phyloP scores from a whole-genome alignment of 2,329 filamentous ascomycete genomes.

The Bipolaris gigantea region DNA sequence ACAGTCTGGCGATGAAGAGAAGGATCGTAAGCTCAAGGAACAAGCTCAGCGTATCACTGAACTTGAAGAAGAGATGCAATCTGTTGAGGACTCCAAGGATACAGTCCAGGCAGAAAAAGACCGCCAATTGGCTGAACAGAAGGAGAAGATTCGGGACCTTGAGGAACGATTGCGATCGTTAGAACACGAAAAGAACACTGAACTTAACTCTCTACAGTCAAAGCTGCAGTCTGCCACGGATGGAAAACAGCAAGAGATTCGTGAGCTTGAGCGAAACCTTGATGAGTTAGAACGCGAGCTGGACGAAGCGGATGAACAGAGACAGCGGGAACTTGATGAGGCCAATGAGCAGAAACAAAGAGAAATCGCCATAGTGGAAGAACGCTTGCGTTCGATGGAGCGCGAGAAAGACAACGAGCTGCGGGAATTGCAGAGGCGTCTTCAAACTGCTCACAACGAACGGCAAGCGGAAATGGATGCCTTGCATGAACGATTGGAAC shows the following conservation, averaged over 20 bases:
- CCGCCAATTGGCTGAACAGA: constrained; percentile 35
- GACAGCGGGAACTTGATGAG: constrained; percentile 35
- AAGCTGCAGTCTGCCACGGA: constrained; percentile 46
- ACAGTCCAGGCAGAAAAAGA: constrained; percentile 32
- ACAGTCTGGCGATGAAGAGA: constrained; percentile 34
- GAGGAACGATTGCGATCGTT: constrained; percentile 33
- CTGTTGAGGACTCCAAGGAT: constrained; percentile 28
- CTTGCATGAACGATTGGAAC: constrained; percentile 45
- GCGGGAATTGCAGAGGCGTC: constrained; percentile 40
- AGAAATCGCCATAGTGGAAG: constrained; percentile 35
- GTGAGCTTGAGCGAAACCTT: constrained; percentile 48
- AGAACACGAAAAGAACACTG: constrained; percentile 45
- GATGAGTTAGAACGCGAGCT: constrained; percentile 41
- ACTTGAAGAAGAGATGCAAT: constrained; percentile 32
- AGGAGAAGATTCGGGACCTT: constrained; percentile 39
- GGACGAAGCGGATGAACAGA: constrained; percentile 29
- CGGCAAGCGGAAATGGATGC: constrained; percentile 48
- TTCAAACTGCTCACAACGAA: constrained; percentile 35
- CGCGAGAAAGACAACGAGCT: constrained; percentile 45
- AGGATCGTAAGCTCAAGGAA: constrained; percentile 33
- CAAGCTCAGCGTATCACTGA: constrained; percentile 36
- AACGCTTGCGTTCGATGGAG: constrained; percentile 36
- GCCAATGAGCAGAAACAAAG: constrained; percentile 34
- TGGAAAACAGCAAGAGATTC: constrained; percentile 54
- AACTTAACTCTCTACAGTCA: constrained; percentile 48